Evolutionary conservation across 768 basidiomycete species (phyloP).

Genomic region (Russula lepida): DNA sequence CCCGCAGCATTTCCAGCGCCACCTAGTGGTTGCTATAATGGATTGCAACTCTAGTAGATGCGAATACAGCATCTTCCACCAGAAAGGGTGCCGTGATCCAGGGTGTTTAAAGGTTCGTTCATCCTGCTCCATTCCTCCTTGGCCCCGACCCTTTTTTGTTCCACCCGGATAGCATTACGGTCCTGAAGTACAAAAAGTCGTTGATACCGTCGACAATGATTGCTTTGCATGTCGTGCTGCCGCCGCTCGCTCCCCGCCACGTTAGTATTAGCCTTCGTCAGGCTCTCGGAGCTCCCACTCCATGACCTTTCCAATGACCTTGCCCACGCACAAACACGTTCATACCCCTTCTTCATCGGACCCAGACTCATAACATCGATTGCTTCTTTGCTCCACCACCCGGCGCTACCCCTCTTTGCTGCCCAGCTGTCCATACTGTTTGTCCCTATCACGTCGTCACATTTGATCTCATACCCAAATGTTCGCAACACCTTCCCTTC

Average conservation of each 20-base stretch:
- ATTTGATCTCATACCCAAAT: constrained; percentile 14
- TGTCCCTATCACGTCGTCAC: constrained; percentile 13
- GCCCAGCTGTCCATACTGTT: constrained; percentile 4
- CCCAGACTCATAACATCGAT: constrained; percentile 2
- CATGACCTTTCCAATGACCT: not conserved
- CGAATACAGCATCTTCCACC: constrained; percentile 55
- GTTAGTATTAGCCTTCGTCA: not conserved
- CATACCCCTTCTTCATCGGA: constrained; percentile 14
- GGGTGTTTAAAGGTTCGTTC: constrained; percentile 49
- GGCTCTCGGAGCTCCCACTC: not conserved
- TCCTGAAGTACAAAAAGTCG: constrained; percentile 55
- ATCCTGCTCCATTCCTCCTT: not conserved
- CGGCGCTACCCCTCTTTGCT: not conserved
- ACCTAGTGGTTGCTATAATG: constrained; percentile 61
- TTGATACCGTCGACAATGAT: constrained; percentile 63
- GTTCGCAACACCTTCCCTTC: not conserved
- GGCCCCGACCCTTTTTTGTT: not conserved
- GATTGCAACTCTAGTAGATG: constrained; percentile 63
- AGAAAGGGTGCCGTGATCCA: constrained; percentile 43
- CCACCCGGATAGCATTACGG: constrained; percentile 47
- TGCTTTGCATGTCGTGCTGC: constrained; percentile 66
- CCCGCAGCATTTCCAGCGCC: constrained; percentile 69
- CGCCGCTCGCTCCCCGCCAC: constrained; percentile 27
- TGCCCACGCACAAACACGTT: not conserved
- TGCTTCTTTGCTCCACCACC: not conserved